Evolutionary conservation across 2,329 filamentous ascomycete genomes (phyloP), one percentile per base, ranked within the genome.

Genomic region (Cryphonectria radicalis): DNA sequence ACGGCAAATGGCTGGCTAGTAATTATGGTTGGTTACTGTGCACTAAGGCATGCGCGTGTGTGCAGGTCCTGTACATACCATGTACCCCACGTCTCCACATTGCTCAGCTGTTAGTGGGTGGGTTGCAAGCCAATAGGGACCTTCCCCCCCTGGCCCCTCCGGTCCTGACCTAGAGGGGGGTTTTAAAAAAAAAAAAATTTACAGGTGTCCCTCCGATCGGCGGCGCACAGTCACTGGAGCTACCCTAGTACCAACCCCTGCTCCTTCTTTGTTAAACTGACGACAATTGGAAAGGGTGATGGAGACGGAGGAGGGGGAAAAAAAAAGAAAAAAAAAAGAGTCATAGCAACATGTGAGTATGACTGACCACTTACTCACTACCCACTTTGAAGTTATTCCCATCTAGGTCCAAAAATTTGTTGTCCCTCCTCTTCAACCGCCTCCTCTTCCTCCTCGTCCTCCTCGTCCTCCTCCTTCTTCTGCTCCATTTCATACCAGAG

Each of bases 151-250:
- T 40, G 59, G 7, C 46, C 46, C 46, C 32, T 62, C 59, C 59
- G 28, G 55, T 59, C 59, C 57, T 3, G 37, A 37, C 13, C 7
- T 19, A 22, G 35, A 19, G 8, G 25, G 19, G 32, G 37, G 8
- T 40, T 40, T 8, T 11, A 14, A 37, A 37, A 35, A 60, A 60
- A 60, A 37, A 37, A 62, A 62, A 35, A 60, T 32, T n/a, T 37
- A 46, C 53, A 65, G 63, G n/a, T 46, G 40, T 57, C 53, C 50
- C 63, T 65, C 63, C 63, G 63, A 65, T 65, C 40, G 28, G 63
- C 63, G 63, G 63, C 17, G 59, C 59, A 37, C 32, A 62, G 35
- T 19, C 7, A 62, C 32, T 32, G 28, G 25, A 62, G 57, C 57
- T 62, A 22, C 57, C 43, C 4, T 22, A 46, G 43, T 22, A 22